Evolutionary conservation across 1,139 yeast genomes (phyloP).

Genomic region (Candida neerlandica): DNA sequence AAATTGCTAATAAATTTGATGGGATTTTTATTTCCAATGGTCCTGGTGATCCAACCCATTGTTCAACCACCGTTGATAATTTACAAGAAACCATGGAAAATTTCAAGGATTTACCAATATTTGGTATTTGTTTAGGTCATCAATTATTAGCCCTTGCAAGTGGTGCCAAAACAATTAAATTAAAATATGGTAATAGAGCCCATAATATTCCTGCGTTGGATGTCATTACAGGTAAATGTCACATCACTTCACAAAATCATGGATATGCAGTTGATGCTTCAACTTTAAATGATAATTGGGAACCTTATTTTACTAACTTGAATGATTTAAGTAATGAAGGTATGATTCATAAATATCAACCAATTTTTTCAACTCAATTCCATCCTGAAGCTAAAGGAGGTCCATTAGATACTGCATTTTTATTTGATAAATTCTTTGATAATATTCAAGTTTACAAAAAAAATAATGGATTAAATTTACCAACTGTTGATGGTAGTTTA

Average conservation of each 20-base stretch:
- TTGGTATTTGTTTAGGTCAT: constrained; percentile 97
- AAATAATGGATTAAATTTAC: constrained; percentile 45
- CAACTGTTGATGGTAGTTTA: constrained; percentile 53
- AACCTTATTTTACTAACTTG: constrained; percentile 82
- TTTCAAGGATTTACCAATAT: constrained; percentile 76
- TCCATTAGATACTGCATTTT: constrained; percentile 86
- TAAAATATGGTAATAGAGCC: constrained; percentile 98
- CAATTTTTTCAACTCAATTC: constrained; percentile 94
- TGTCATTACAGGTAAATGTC: constrained; percentile 86
- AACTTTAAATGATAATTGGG: constrained; percentile 80
- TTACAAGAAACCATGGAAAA: constrained; percentile 70
- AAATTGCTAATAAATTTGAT: constrained; percentile 88
- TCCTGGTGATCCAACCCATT: constrained; percentile 98
- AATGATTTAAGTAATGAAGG: constrained; percentile 97
- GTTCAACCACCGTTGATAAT: constrained; percentile 76
- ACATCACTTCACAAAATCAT: constrained; percentile 97
- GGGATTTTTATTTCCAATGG: constrained; percentile 96
- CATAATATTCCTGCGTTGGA: constrained; percentile 97
- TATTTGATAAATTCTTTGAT: constrained; percentile 86
- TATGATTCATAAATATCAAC: constrained; percentile 83
- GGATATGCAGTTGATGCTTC: constrained; percentile 93
- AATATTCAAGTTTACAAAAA: constrained; percentile 63
- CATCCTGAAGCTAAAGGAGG: constrained; percentile 99
- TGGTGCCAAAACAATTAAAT: constrained; percentile 89
- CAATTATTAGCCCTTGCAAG: constrained; percentile 92